Conservation (phyloP, 257 asterid genomes). For the Solanum paucissectum region DNA sequence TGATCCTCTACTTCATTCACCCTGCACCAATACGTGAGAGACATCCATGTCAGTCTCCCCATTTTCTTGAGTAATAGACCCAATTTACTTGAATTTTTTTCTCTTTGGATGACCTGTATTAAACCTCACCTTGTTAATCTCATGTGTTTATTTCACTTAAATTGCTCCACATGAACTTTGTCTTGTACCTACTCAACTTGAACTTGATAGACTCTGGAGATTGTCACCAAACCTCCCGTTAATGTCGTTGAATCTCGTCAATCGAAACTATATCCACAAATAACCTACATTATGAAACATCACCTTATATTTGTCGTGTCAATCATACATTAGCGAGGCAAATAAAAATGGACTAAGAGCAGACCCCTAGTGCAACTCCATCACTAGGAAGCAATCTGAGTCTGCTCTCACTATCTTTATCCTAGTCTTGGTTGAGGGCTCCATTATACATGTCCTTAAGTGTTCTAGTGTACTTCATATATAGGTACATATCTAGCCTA, state of each 20-base stretch:
- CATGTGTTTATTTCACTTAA: not conserved
- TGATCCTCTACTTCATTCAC: not conserved
- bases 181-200: not conserved
- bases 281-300: not conserved
- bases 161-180: too few relatives aligned
- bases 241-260: not conserved
- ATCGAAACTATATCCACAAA: too few relatives aligned
- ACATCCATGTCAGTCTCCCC: not conserved
- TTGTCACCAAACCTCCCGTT: not conserved
- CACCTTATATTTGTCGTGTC: not conserved
- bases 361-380: not conserved
- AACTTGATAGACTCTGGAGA: not conserved
- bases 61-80: not conserved
- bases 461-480: not conserved
- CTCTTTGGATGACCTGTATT: not conserved
- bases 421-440: not conserved
- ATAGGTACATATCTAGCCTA: not conserved
- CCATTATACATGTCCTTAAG: not conserved
- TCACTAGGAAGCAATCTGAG: not conserved
- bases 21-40: not conserved
- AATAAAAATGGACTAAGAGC: not conserved
- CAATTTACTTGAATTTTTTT: too few relatives aligned
- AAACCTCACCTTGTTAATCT: too few relatives aligned
- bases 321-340: not conserved
- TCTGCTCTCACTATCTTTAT: not conserved